Evolutionary conservation across 2,329 filamentous ascomycete species (phyloP), one percentile per base, ranked within the genome.

Genomic region (Pyrenophora teres): DNA sequence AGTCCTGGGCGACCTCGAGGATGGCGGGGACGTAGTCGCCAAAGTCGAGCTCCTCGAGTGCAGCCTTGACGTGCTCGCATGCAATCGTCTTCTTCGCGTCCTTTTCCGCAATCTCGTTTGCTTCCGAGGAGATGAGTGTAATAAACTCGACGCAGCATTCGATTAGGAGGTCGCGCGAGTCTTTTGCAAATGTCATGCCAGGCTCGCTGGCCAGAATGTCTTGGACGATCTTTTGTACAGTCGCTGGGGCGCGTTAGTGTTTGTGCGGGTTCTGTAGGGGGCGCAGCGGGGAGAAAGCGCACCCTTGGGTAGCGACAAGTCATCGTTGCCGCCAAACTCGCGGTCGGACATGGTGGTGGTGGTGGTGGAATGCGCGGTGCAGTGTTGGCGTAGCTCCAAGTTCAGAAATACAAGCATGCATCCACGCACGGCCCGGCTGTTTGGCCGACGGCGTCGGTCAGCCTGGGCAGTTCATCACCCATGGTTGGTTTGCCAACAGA

Each of bases 141-240:
- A 99, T 97, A 75, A 99, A 99, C 75, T 99, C 94, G 68, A 99
- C 93, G 70, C 94, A 99, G 78, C 94, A 97, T 79, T 97, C 94
- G 68, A 99, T 99, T 45, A 99, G 82, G 2, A 97, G 82, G 70
- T 99, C 94, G 54, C 94, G 88, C 10, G 93, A 92, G 67, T 99
- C 94, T 74, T 96, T 97, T 37, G 92, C 90, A 72, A 97, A 97
- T 1, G 89, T 87, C 56, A 96, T 84, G 43, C 91, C 90, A 15
- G 82, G 82, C 41, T 88, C 85, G 0, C 88, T 78, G 1, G 91
- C 87, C 1, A 99, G 83, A 67, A 99, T 97, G 74, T 99, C 94
- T 52, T 88, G 88, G 64, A 99, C 93, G 61, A 99, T 99, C 77
- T 88, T 88, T 68, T 87, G 84, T 36, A 88, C 86, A 40, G 86